Base-by-base conservation (phyloP, 768 basidiomycete species). In the Steccherinum ochraceum region DNA sequence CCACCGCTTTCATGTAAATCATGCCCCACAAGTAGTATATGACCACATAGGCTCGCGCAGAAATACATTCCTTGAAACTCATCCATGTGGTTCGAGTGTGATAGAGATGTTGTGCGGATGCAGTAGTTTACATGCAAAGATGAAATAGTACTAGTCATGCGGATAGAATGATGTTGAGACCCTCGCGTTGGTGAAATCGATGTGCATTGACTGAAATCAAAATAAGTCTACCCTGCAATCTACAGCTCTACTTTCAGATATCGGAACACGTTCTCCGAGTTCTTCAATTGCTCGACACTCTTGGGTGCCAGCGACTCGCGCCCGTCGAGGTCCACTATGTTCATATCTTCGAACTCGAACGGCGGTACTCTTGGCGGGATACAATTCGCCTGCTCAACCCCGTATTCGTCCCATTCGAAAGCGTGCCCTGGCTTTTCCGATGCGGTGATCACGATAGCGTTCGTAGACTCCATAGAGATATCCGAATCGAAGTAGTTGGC, bases 401-500 rank as follows among this genome's bases (percentile, higher is more conserved):
- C 78, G 56, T 80, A 74, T 55, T 83, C 78, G 23, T 83, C 74
- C 51, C 63, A 73, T 0, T 58, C 49, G 60, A 70, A 80, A 2
- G 68, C 54, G 1, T 67, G 69, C 7, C 72, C 74, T 0, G 70
- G 66, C 10, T 52, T 50, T 19, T 16, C 27, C 3, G 78, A 77
- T 11, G 67, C 58, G 35, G 68, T 64, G 27, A 81, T 64, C 11
- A 80, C 57, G 49, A 83, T 71, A 18, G 79, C 75, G 46, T 82
- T 81, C 52, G 64, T 64, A 13, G 73, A 73, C 47, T 83, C 81
- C 66, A 83, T 72, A 12, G 81, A 79, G 48, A 80, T 68, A 58
- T 85, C 82, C 46, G 71, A 68, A 59, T 84, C 82, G 62, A 81
- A 81, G 69, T 77, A 84, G 64, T 84, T 84, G 56, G 83, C 69